Percentiles rank a stretch among this genome's conserved stretches.
Evolutionary conservation across 306 rosid genomes (phyloP).

Genomic region (Prinsepia uniflora): DNA sequence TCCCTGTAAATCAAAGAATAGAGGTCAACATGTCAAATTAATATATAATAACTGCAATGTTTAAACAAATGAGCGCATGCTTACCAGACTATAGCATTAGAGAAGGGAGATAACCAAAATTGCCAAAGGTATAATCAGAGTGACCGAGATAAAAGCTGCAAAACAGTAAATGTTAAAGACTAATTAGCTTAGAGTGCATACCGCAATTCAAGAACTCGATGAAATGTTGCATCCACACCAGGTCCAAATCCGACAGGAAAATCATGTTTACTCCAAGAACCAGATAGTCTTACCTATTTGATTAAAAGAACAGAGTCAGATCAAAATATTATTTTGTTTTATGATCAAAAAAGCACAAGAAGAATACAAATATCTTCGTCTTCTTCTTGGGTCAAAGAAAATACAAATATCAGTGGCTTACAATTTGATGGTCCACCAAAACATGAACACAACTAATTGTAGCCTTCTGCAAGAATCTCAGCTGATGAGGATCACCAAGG

Average conservation of each 20-base stretch:
- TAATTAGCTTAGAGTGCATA: slow-evolving; percentile 29
- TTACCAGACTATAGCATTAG: background rate
- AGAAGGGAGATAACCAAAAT: background rate
- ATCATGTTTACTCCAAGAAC: slow-evolving; percentile 37
- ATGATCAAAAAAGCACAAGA: slow-evolving; percentile 18
- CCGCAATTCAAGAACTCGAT: slow-evolving; percentile 73
- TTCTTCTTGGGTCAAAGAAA: too few relatives aligned
- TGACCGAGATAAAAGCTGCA: background rate
- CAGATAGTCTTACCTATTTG: slow-evolving; percentile 59
- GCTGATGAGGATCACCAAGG: slow-evolving; percentile 30
- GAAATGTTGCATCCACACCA: slow-evolving; percentile 70
- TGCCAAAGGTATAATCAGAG: background rate
- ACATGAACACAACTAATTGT: slow-evolving; percentile 66
- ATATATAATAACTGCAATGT: background rate
- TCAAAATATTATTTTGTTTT: background rate
- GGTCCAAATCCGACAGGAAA: slow-evolving; percentile 80
- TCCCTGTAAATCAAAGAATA: slow-evolving; percentile 45
- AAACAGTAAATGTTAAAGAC: background rate
- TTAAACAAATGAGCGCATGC: background rate
- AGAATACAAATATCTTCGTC: background rate
- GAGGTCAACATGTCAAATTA: background rate
- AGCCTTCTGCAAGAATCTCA: slow-evolving; percentile 36
- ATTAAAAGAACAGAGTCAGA: slow-evolving; percentile 25
- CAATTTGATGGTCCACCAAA: slow-evolving; percentile 50
- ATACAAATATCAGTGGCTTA: slow-evolving; percentile 24